A percentile compares a stretch with the other conserved stretches of the same genome.
These are phyloP conservation scores for Rhipidocladum racemiflorum DNA, from an alignment of 176 grass and related monocot genomes.

Conservation along the genomic window DNA sequence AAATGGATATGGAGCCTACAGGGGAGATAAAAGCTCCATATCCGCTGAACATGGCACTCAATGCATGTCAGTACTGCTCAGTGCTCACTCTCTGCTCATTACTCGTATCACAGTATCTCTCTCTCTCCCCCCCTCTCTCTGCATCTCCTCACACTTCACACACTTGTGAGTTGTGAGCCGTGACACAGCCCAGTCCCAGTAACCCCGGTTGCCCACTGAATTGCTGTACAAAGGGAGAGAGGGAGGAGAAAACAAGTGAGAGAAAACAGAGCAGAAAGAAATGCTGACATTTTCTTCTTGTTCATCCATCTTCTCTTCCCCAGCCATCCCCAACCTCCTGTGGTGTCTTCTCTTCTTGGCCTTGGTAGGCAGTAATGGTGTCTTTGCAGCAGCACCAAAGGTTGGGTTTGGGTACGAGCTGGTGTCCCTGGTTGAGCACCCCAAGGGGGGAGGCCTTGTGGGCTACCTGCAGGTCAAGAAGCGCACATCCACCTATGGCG, in stretches of 20 bases:
- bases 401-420: constrained; percentile 68
- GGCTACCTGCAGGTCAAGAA: constrained; percentile 69
- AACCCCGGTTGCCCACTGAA: not conserved
- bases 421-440: constrained; percentile 55
- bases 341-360: constrained; percentile 29
- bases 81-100: constrained; percentile 42
- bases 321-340: constrained; percentile 7
- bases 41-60: constrained; percentile 24
- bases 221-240: constrained; percentile 24
- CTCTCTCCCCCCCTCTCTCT: not conserved
- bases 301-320: not conserved
- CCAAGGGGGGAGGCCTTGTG: constrained; percentile 57
- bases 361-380: constrained; percentile 19
- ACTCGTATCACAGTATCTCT: constrained; percentile 1
- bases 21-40: not conserved
- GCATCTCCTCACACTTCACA: not conserved
- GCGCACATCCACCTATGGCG: constrained; percentile 59
- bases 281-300: constrained; percentile 15
- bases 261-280: constrained; percentile 1
- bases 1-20: constrained; percentile 1
- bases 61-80: constrained; percentile 26
- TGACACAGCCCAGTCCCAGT: not conserved
- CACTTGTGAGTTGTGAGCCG: not conserved
- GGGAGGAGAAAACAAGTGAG: not conserved
- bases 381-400: constrained; percentile 9